phyloP scores from a whole-genome alignment of 208 protist species.

The Leishmania aethiopica region DNA sequence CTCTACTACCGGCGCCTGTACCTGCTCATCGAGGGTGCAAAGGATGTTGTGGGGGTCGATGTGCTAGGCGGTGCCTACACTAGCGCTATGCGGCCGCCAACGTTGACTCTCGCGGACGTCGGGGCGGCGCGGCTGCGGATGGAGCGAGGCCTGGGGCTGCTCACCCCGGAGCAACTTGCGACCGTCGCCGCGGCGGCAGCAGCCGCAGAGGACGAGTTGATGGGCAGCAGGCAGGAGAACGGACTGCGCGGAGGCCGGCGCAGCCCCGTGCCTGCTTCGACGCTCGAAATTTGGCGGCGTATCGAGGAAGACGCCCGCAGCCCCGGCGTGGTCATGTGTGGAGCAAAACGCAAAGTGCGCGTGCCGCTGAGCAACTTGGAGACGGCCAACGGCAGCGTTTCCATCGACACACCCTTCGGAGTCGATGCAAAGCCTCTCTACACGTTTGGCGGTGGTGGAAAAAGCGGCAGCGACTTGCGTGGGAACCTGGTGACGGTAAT shows the following conservation, averaged over 20 bases:
- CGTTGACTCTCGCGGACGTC: slow-evolving; percentile 61
- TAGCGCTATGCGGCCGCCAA: slow-evolving; percentile 51
- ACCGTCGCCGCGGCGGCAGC: slow-evolving; percentile 36
- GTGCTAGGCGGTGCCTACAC: slow-evolving; percentile 88
- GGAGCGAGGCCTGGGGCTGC: slow-evolving; percentile 55
- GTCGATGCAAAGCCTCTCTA: slow-evolving; percentile 32
- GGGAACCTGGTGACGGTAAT: slow-evolving; percentile 58
- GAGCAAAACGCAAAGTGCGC: slow-evolving; percentile 16
- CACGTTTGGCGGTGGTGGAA: slow-evolving; percentile 13
- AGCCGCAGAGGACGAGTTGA: not conserved
- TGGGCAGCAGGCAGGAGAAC: not conserved
- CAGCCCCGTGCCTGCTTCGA: not conserved
- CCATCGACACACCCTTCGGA: slow-evolving; percentile 25
- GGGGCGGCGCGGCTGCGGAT: slow-evolving; percentile 59
- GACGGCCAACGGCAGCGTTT: slow-evolving; percentile 11
- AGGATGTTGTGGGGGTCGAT: slow-evolving; percentile 69
- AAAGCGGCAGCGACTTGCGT: not conserved
- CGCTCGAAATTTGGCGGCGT: slow-evolving; percentile 24
- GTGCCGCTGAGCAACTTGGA: slow-evolving; percentile 24
- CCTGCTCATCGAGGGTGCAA: slow-evolving; percentile 60
- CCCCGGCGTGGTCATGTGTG: slow-evolving; percentile 20
- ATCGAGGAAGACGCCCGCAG: slow-evolving; percentile 28
- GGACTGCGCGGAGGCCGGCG: not conserved
- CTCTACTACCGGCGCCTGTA: slow-evolving; percentile 89
- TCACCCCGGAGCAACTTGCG: slow-evolving; percentile 67